Base-by-base conservation (phyloP, 441 rosid genomes). In the Brassica hybrid region DNA sequence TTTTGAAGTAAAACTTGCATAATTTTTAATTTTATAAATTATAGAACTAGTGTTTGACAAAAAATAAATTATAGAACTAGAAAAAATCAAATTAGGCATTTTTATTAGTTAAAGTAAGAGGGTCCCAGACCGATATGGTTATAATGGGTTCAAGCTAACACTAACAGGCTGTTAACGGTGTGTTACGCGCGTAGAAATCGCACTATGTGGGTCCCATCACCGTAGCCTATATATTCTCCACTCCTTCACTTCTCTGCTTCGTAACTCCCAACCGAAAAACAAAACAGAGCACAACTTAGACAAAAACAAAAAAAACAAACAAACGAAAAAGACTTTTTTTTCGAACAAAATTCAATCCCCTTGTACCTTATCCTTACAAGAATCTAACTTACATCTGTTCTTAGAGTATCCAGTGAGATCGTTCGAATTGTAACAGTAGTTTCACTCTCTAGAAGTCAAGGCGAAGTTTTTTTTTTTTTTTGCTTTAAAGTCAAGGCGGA, bases 201-300 rank as follows among this genome's bases (percentile, higher is more conserved):
- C 32, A 57, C 8, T 18, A 0, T 18, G 67, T 79, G 58, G 58
- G 67, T 67, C 81, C 81, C 81, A 68, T 43, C 0, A 79, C 71
- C 75, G 12, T 34, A 25, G 21, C 78, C 70, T 79, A 73, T 79
- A 79, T 73, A 62, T 9, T 48, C 14, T 3, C n/a, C 5, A n/a
- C 10, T 4, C 32, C 17, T 1, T 32, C 63, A 10, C 63, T 30
- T 11, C 54, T 66, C 69, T 77, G 77, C 7, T 78, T 73, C 81
- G 11, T 0, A 68, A 21, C 78, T 78, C 78, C 78, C 69, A 67
- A 48, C 81, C 18, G 58, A 25, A 25, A 59, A 48, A 61, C 18
- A 23, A 67, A 68, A 50, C 78, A 73, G 74, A 79, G 58, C 62
- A 25, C 7, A 16, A 62, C 1, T 18, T 13, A 52, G 1, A 23